These are phyloP conservation scores for Pelargonium cotyledonis DNA, from an alignment of 441 rosid species.

Conservation along the genomic window DNA sequence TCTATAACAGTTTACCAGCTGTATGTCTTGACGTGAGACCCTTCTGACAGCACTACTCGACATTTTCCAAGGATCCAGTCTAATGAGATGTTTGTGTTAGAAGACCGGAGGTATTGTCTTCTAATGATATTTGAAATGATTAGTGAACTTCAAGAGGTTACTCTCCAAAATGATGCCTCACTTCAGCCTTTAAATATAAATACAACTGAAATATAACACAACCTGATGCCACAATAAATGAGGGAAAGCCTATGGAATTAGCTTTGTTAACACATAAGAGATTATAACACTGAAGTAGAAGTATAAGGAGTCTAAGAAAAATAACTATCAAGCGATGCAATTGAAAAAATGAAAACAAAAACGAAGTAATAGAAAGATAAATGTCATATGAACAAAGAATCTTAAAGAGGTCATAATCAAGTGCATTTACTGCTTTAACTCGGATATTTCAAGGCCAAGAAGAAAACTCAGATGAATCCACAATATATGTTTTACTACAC, in stretches of 20 bases:
- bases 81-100: not conserved
- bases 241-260: not conserved
- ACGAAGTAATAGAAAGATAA: not conserved
- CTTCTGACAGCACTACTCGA: constrained; percentile 67
- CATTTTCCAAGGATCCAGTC: constrained; percentile 39
- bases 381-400: not conserved
- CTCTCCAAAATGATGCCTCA: not conserved
- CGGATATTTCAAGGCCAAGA: too few relatives aligned
- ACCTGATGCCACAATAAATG: not conserved
- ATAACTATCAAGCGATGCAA: not conserved
- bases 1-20: constrained; percentile 25
- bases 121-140: not conserved
- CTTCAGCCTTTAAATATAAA: not conserved
- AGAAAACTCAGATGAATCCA: too few relatives aligned
- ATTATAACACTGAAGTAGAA: not conserved
- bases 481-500: too few relatives aligned
- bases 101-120: not conserved
- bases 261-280: not conserved
- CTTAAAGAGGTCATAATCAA: too few relatives aligned
- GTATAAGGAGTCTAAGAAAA: not conserved
- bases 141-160: constrained; percentile 7
- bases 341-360: too few relatives aligned
- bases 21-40: constrained; percentile 85
- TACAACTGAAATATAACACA: not conserved
- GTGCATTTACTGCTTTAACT: too few relatives aligned